A percentile compares a stretch with the other conserved stretches of the same genome.
phyloP scores from a whole-genome alignment of 768 basidiomycete genomes.

The Leccinum imitatum region DNA sequence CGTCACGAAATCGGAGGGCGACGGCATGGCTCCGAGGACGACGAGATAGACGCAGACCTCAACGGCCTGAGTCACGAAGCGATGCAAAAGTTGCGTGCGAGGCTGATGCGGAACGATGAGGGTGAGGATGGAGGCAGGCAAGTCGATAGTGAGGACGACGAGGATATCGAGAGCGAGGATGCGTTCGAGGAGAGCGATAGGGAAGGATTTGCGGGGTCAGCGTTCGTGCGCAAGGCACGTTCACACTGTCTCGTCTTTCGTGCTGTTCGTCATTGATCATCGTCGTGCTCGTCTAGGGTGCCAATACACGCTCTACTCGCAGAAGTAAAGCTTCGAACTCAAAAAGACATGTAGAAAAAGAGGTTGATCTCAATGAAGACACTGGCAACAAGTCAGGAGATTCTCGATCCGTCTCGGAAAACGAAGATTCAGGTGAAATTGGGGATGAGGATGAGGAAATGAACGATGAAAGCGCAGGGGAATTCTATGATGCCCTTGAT shows the following conservation, averaged over 20 bases:
- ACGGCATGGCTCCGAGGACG: constrained; percentile 33
- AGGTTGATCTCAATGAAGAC: constrained; percentile 69
- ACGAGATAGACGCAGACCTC: constrained; percentile 37
- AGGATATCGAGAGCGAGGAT: constrained; percentile 82
- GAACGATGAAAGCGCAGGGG: constrained; percentile 48
- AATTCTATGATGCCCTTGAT: constrained; percentile 65
- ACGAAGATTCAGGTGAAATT: constrained; percentile 31
- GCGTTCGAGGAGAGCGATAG: constrained; percentile 83
- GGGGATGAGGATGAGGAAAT: constrained; percentile 41
- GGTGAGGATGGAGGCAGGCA: constrained; percentile 41
- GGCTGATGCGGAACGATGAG: constrained; percentile 51
- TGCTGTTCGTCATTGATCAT: background rate
- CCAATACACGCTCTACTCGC: constrained; percentile 10
- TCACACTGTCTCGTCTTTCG: background rate
- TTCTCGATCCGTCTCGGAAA: constrained; percentile 16
- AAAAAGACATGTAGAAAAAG: constrained; percentile 38
- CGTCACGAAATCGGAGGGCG: constrained; percentile 47
- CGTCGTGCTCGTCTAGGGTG: constrained; percentile 12
- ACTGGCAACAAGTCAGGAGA: constrained; percentile 31
- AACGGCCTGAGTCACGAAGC: constrained; percentile 27
- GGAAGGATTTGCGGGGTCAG: constrained; percentile 71
- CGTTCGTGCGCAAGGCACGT: constrained; percentile 31
- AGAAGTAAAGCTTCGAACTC: constrained; percentile 26
- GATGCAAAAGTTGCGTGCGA: constrained; percentile 38
- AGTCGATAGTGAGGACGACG: constrained; percentile 72